Base-by-base conservation (phyloP, 768 basidiomycete genomes). In the Pleurotus djamor region DNA sequence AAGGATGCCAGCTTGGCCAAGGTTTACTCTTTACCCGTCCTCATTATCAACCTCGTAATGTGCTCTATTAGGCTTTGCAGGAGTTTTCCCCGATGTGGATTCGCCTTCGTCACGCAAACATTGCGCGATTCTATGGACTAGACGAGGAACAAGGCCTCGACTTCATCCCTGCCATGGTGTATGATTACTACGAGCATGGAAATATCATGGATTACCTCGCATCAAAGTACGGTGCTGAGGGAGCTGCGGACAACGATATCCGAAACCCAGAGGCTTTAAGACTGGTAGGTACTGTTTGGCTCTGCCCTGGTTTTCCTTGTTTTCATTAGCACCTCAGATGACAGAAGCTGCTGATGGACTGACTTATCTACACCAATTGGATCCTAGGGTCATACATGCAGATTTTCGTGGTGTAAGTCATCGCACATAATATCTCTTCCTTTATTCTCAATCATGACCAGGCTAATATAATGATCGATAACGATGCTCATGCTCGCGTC, bases 401-500 rank as follows among this genome's bases (percentile, higher is more conserved):
- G 70, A 74, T 54, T 41, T 73, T 8, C 65, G 69, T 28, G 64
- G 63, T 4, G 69, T 67, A 37, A 55, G 63, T 51, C 16, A 43
- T 13, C n/a, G n/a, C n/a, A 10, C 4, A 13, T 13, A 13, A 48
- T 13, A 43, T 43, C 2, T 10, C 9, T 43, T 10, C n/a, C 4
- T 43, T 1, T 10, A 9, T 43, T n/a, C 41, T 43, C 41, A 9
- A 14, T 4, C 45, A 4, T n/a, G 4, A 38, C 14, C 13, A 71
- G 71, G 61, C 64, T 21, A 75, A 75, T 58, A 59, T 74, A 12
- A 63, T 75, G 6, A 59, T 75, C 3, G 64, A 67, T 38, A 50
- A 57, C 8, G 38, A 58, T 3, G 65, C 64, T 0, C 64, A 61
- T 28, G 71, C 69, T 16, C 59, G 64, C 10, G 59, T 74, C 6